These are phyloP conservation scores for Albifimbria verrucaria DNA, from an alignment of 2,329 filamentous ascomycete species.

Conservation along the genomic window DNA sequence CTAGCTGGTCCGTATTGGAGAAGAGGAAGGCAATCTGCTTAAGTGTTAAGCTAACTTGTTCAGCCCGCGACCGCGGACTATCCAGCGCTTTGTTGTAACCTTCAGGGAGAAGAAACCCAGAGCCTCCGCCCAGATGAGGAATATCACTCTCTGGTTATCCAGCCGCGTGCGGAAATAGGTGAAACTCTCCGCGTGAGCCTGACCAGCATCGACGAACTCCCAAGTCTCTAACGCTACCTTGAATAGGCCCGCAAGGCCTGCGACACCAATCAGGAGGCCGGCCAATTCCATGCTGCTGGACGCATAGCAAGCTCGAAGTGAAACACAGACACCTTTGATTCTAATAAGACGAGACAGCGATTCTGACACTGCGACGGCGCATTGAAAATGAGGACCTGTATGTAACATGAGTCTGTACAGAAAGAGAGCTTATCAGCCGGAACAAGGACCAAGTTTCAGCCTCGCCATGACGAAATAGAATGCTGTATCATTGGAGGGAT, in stretches of 20 bases:
- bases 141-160: constrained; percentile 5
- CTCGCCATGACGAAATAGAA: too few species aligned
- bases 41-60: neutral
- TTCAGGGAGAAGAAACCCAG: constrained; percentile 2
- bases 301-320: too few species aligned
- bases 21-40: constrained; percentile 2
- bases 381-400: too few species aligned
- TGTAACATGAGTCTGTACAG: too few species aligned
- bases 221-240: constrained; percentile 4
- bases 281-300: constrained; percentile 2
- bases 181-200: neutral
- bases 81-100: constrained; percentile 4
- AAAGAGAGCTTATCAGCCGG: too few species aligned
- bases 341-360: too few species aligned
- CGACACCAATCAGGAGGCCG: constrained; percentile 1
- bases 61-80: neutral
- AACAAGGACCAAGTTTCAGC: too few species aligned
- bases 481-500: too few species aligned
- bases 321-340: too few species aligned
- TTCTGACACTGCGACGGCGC: too few species aligned
- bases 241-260: constrained; percentile 4
- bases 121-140: constrained; percentile 6
- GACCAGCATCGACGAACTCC: constrained; percentile 7
- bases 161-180: constrained; percentile 2
- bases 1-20: constrained; percentile 2